Conservation (phyloP, 495 filamentous ascomycete species). For the Terfezia claveryi region DNA sequence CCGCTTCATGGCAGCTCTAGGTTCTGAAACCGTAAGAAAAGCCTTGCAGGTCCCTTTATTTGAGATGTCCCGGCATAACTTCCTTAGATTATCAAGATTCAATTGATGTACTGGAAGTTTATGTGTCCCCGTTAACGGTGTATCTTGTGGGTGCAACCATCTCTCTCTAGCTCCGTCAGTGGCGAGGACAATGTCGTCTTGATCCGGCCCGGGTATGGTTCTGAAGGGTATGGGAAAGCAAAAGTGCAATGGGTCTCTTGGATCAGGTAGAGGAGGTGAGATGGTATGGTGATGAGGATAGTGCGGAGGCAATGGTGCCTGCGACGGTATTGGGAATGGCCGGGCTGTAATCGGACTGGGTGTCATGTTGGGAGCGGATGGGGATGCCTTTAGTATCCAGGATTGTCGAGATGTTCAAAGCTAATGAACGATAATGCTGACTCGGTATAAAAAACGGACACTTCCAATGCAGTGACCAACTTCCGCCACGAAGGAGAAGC, state of each 20-base stretch:
- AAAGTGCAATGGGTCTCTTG: constrained; percentile 26
- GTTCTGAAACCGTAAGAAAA: constrained; percentile 57
- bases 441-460: too few species aligned
- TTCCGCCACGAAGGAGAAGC: too few species aligned
- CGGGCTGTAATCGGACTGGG: not conserved
- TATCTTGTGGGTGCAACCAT: constrained; percentile 80
- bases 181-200: constrained; percentile 77
- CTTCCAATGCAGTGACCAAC: too few species aligned
- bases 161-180: constrained; percentile 57
- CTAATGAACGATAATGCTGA: too few species aligned
- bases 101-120: constrained; percentile 70
- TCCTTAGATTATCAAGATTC: constrained; percentile 57
- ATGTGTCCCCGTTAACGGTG: constrained; percentile 58
- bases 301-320: constrained; percentile 8
- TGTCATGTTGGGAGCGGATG: not conserved
- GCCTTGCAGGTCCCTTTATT: constrained; percentile 52
- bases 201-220: constrained; percentile 72
- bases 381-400: too few species aligned
- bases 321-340: constrained; percentile 19
- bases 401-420: too few species aligned
- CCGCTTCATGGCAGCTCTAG: constrained; percentile 20
- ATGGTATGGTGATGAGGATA: constrained; percentile 4
- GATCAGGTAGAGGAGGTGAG: constrained; percentile 4
- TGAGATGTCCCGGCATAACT: constrained; percentile 55
- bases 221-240: constrained; percentile 93